Conservation (phyloP, 495 filamentous ascomycete species). For the Penicillium maclennaniae region DNA sequence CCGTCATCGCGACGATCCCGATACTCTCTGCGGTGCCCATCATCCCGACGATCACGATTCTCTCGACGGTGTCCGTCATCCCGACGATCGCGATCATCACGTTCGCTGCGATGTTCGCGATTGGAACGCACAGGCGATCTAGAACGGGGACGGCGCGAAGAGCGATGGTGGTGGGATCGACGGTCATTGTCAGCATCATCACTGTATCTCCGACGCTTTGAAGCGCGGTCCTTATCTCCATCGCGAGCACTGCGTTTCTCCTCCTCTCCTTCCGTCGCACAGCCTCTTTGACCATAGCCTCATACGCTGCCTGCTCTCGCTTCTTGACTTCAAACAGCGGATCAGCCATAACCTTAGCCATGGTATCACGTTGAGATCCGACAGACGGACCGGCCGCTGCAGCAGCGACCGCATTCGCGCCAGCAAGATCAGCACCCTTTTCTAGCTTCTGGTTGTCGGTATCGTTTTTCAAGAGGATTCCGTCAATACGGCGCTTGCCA, state of each 20-base stretch:
- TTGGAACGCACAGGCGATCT: conserved; percentile 34
- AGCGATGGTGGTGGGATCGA: conserved; percentile 23
- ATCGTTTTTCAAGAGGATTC: conserved; percentile 74
- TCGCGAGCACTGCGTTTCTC: conserved; percentile 48
- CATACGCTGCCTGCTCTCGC: conserved; percentile 86
- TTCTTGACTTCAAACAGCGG: conserved; percentile 88
- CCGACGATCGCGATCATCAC: conserved; percentile 18
- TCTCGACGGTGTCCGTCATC: conserved; percentile 15
- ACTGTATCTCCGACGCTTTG: conserved; percentile 27
- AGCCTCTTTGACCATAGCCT: conserved; percentile 82
- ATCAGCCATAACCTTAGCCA: conserved; percentile 81
- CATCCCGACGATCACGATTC: conserved; percentile 7
- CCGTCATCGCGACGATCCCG: conserved; percentile 6
- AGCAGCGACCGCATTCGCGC: conserved; percentile 57
- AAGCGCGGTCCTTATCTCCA: conserved; percentile 23
- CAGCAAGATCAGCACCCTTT: conserved; percentile 69
- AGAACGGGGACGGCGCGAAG: conserved; percentile 32
- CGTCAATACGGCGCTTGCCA: conserved; percentile 86
- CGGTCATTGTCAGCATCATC: conserved; percentile 28
- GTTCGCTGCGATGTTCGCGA: conserved; percentile 28
- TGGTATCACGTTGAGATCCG: conserved; percentile 65
- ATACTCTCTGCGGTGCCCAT: neutral
- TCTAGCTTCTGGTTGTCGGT: conserved; percentile 69
- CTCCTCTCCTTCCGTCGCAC: conserved; percentile 65
- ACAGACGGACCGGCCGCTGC: conserved; percentile 53